These are phyloP conservation scores for Pseudozyma tsukubaensis DNA, from an alignment of 1,284 basidiomycete species.

Conservation along the genomic window DNA sequence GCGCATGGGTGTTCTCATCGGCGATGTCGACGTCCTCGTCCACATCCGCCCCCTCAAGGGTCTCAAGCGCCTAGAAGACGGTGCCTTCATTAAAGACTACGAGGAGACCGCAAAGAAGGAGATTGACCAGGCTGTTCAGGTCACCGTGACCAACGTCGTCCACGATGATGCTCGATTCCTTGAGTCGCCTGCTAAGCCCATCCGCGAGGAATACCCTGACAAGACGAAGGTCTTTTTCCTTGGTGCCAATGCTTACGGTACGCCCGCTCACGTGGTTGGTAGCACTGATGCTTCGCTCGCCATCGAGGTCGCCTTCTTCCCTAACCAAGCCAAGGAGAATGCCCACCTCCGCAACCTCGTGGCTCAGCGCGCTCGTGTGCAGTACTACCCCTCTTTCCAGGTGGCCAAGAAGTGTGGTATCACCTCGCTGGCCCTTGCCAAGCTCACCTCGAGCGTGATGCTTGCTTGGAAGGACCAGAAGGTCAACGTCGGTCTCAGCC, in stretches of 20 bases:
- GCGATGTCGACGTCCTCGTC: slow-evolving; percentile 73
- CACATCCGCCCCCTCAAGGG: slow-evolving; percentile 73
- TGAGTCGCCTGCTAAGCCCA: slow-evolving; percentile 79
- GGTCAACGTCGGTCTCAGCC: slow-evolving; percentile 88
- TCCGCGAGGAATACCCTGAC: slow-evolving; percentile 88
- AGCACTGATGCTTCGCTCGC: slow-evolving; percentile 68
- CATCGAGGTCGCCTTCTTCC: slow-evolving; percentile 60
- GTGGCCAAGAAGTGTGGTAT: slow-evolving; percentile 58
- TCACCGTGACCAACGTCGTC: slow-evolving; percentile 56
- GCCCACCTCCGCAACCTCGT: slow-evolving; percentile 55
- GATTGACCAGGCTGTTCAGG: slow-evolving; percentile 79
- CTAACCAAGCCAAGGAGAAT: slow-evolving; percentile 63
- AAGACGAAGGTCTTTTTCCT: slow-evolving; percentile 95
- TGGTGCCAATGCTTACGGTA: slow-evolving; percentile 91
- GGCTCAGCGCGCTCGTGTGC: slow-evolving; percentile 40
- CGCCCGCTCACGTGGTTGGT: slow-evolving; percentile 89
- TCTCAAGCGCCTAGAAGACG: slow-evolving; percentile 85
- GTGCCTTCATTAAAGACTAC: slow-evolving; percentile 94
- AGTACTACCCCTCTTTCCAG: slow-evolving; percentile 53
- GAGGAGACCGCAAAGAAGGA: slow-evolving; percentile 81
- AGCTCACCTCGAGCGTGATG: slow-evolving; percentile 92
- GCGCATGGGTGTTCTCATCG: slow-evolving; percentile 85
- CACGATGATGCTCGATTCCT: slow-evolving; percentile 65
- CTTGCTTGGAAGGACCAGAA: slow-evolving; percentile 80
- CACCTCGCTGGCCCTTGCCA: slow-evolving; percentile 74